Conservation (phyloP, 805 yeast genomes). For the Yarrowia alimentaria region DNA sequence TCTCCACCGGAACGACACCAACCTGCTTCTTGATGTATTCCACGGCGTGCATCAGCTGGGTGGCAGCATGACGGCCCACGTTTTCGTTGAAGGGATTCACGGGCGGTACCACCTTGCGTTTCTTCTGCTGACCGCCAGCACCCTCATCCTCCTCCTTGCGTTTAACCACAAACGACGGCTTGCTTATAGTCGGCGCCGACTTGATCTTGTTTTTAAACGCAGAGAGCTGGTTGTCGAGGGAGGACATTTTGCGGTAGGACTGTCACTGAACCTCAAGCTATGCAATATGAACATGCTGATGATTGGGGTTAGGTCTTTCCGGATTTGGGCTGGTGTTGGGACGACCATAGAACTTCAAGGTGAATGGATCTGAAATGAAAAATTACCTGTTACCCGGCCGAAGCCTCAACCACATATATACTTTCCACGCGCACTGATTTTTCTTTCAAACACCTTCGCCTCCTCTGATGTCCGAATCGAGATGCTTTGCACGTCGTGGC, state of each 20-base stretch:
- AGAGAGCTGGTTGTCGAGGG: conserved; percentile 56
- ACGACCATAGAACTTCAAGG: background rate
- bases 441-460: conserved; percentile 1
- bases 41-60: conserved; percentile 85
- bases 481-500: conserved; percentile 28
- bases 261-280: background rate
- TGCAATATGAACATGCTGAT: conserved; percentile 7
- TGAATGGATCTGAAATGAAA: background rate
- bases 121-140: conserved; percentile 27
- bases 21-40: conserved; percentile 76
- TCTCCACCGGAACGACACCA: conserved; percentile 62
- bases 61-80: conserved; percentile 64
- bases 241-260: conserved; percentile 35
- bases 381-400: conserved; percentile 19
- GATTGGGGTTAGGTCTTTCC: conserved; percentile 4
- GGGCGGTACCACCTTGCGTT: conserved; percentile 34
- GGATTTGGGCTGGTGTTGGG: background rate
- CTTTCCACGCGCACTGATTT: background rate
- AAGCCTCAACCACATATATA: background rate
- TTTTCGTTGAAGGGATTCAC: conserved; percentile 42
- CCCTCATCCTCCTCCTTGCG: conserved; percentile 19
- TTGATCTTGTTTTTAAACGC: conserved; percentile 64
- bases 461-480: conserved; percentile 27
- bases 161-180: conserved; percentile 29
- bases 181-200: conserved; percentile 47